A percentile compares a stretch with the other conserved stretches of the same genome.
Conservation (phyloP, 495 filamentous ascomycete genomes). For the Neurospora terricola region DNA sequence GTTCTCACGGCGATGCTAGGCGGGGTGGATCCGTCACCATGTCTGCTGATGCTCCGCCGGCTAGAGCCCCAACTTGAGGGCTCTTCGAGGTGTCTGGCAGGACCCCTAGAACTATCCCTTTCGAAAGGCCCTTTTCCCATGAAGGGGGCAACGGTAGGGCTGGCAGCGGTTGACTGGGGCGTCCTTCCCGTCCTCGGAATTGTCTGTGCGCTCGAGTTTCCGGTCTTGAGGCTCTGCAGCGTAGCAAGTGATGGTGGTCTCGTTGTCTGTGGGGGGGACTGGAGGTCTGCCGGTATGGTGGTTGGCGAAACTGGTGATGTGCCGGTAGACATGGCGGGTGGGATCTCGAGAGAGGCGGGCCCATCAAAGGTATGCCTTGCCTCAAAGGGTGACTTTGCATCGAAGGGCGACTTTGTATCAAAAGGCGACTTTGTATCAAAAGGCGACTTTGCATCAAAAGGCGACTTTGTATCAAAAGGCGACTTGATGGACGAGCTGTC, state of each 20-base stretch:
- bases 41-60: conserved; percentile 28
- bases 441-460: not conserved
- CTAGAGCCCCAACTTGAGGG: conserved; percentile 13
- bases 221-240: conserved; percentile 45
- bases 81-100: conserved; percentile 31
- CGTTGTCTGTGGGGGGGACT: conserved; percentile 36
- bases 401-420: not conserved
- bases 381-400: not conserved
- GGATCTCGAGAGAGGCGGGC: not conserved
- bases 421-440: not conserved
- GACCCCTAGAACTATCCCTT: conserved; percentile 33
- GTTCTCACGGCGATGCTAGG: conserved; percentile 20
- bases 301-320: not conserved
- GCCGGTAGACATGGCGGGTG: not conserved
- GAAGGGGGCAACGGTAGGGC: conserved; percentile 39
- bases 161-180: conserved; percentile 11
- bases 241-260: conserved; percentile 46
- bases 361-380: not conserved
- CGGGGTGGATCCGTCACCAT: conserved; percentile 18
- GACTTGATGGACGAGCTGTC: conserved; percentile 29
- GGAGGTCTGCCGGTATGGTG: conserved; percentile 25
- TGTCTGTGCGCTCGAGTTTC: conserved; percentile 35
- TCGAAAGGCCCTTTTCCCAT: conserved; percentile 43
- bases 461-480: conserved; percentile 12
- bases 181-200: conserved; percentile 40